These are phyloP conservation scores for Aegilops tauschii DNA, from an alignment of 176 grass and related monocot genomes.

Conservation along the genomic window DNA sequence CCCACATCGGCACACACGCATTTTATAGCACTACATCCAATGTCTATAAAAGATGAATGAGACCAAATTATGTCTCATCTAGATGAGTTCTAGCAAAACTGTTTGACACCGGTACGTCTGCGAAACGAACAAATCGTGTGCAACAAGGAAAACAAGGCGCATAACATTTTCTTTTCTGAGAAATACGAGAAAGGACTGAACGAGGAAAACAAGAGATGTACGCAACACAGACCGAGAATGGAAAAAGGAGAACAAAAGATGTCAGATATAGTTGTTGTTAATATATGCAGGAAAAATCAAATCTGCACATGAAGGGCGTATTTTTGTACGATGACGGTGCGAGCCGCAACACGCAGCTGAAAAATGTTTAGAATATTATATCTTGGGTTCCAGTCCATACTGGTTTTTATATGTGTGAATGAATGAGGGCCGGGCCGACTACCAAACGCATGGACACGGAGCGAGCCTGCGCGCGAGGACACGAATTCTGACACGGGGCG, in stretches of 20 bases:
- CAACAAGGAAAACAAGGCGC: neutral
- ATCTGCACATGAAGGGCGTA: neutral
- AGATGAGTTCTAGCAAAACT: no score
- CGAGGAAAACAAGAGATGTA: no score
- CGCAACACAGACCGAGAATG: neutral
- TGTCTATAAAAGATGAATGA: no score
- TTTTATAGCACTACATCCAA: no score
- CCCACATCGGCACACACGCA: no score
- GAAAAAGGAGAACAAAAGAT: neutral
- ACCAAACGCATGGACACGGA: neutral
- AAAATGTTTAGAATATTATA: conserved; percentile 17
- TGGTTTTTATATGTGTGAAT: neutral
- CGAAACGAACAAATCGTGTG: neutral
- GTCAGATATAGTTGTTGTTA: neutral
- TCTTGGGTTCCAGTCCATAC: neutral
- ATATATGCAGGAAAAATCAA: neutral
- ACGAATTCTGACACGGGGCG: neutral
- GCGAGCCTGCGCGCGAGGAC: neutral
- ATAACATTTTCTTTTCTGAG: neutral
- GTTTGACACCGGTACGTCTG: neutral
- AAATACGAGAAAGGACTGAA: neutral
- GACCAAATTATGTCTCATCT: no score
- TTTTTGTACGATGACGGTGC: neutral
- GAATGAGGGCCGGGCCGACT: no score
- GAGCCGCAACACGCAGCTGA: neutral